Base-by-base conservation (phyloP, 345 rosid species). In the Brassica cretica region DNA sequence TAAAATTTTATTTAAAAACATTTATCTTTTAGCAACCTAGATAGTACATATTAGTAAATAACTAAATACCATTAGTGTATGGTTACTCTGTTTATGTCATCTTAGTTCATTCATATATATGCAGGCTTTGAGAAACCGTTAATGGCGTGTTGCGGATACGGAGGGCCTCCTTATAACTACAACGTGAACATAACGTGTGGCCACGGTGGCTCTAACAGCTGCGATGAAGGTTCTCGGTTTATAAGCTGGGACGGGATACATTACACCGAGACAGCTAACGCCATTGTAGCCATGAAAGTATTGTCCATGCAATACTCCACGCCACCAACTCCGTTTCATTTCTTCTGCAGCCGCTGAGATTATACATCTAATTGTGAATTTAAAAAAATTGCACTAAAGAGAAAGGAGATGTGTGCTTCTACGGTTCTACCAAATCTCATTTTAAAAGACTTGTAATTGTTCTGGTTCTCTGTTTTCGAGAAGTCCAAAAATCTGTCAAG, bases 101-200 rank as follows among this genome's bases (percentile, higher is more conserved):
- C n/a, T 5, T 12, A 12, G 16, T 46, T 46, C 6, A 14, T 46
- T 46, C 53, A 12, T 46, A 4, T 46, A 46, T 46, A 16, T 46
- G 53, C 5, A 46, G 98, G 93, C 67, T 89, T 93, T 76, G 73
- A 79, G 19, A 91, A 76, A 75, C 91, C 98, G 10, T 56, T 93
- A 70, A 88, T 87, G 91, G 90, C 98, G 0, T 93, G 98, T 59
- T 93, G 98, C 12, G 97, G 98, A 32, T 81, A 25, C n/a, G 97
- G 98, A 72, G 97, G 97, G 11, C 87, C 91, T 70, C 98, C 98
- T 33, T 91, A 91, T 75, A 91, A 93, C 58, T 93, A 88, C 83
- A 72, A 93, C 55, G 84, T 74, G 44, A 82, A 74, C 68, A 84
- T 85, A 53, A 88, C 95, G 1, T 93, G 98, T 77, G 91, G 97